A percentile compares a stretch with the other conserved stretches of the same genome.
Conservation (phyloP, 2,329 filamentous ascomycete species). For the Cladosporium cucumerinum region DNA sequence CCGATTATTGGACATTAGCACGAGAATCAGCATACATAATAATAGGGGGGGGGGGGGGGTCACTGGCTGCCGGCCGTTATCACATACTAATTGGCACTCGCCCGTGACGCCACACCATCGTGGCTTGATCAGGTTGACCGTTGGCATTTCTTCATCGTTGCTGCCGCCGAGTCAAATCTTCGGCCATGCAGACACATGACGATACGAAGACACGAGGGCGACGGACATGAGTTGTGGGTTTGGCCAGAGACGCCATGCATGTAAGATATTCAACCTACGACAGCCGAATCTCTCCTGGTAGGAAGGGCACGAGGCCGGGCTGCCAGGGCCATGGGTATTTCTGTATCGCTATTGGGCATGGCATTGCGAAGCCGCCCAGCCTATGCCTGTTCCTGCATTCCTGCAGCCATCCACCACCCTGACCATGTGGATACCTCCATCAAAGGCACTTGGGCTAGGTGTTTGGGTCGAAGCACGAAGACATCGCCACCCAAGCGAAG, state of each 20-base stretch:
- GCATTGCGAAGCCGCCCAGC: neutral
- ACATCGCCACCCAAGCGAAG: neutral
- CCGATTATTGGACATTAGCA: neutral
- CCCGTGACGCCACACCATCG: neutral
- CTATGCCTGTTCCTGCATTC: slow-evolving; percentile 6
- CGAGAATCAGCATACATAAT: neutral
- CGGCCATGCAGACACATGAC: neutral
- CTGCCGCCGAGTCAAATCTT: neutral
- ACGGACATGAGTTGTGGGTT: neutral
- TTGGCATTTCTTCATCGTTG: slow-evolving; percentile 11
- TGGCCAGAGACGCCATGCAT: neutral
- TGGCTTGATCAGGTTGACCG: slow-evolving; percentile 6
- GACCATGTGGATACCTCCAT: neutral
- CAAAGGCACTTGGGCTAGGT: neutral
- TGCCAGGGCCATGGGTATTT: neutral
- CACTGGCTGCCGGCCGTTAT: slow-evolving; percentile 6
- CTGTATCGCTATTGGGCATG: neutral
- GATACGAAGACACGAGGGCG: neutral
- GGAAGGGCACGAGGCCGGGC: neutral
- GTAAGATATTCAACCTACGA: neutral
- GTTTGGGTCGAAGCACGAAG: slow-evolving; percentile 3
- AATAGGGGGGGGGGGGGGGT: no score
- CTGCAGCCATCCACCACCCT: slow-evolving; percentile 11
- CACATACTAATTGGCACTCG: neutral
- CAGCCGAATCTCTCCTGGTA: neutral